Base-by-base conservation (phyloP, 2,329 filamentous ascomycete species). In the Teratosphaeria viscida region DNA sequence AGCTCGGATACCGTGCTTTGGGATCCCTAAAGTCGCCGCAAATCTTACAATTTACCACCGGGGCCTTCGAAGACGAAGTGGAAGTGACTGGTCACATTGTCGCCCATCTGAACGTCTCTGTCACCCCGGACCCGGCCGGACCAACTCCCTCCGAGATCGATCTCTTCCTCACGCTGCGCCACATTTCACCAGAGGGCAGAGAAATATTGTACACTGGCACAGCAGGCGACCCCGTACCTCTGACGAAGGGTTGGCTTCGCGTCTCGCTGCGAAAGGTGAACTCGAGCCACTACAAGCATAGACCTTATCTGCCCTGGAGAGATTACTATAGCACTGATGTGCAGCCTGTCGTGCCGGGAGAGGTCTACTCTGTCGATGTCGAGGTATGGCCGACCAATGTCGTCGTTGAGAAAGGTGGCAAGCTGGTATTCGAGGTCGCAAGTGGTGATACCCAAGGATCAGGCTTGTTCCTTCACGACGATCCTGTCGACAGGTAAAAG, bases 11-110 rank as follows among this genome's bases (percentile, higher is more conserved):
- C 70, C 76, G 76, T 57, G 84, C 85, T 0, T 75, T 87, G 0
- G 84, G 85, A 0, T 81, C 75, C 0, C 75, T 84, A 0, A 75
- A 80, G 10, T 79, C 79, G 0, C 66, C 68, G 16, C 75, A 85
- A 56, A 60, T 79, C 0, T 64, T 88, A 0, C 80, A 82, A 52
- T 89, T 89, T 69, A 76, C 74, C 0, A 86, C 82, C 0, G 59
- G 75, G 0, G 74, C 82, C 0, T 87, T 89, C 60, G 76, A 79
- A n/a, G 61, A 75, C 6, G 84, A 89, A 65, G 86, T 81, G 0
- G 87, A 89, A 67, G 82, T 90, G 58, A 89, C 87, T 0, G 87
- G 87, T 0, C 84, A 89, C 66, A 75, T 88, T 32, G 76, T 82
- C 0, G 85, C 84, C 0, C 85, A 84, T 63, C 75, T 90, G 3